Evolutionary conservation across 2,329 filamentous ascomycete genomes (phyloP), one percentile per base, ranked within the genome.

Genomic region (Fusarium coicis): DNA sequence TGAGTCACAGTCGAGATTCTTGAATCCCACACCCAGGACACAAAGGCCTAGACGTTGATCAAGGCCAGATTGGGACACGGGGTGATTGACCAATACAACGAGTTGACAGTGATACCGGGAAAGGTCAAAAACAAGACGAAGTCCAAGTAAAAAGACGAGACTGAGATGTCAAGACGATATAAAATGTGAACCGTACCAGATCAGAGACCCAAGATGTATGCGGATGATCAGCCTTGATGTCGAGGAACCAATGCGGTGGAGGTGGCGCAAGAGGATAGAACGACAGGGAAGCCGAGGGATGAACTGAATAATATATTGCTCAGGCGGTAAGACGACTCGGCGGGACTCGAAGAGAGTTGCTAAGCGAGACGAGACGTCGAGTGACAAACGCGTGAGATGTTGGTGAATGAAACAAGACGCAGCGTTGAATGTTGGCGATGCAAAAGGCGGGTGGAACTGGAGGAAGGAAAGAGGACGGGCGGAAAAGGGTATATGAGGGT

Each of bases 1-100:
- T 81, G 80, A 81, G 78, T 81, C 80, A 81, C 80, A 79, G 74
- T 68, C 74, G 61, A 71, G 62, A 74, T 77, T 78, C 70, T 73
- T 75, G 76, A 77, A 71, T 74, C 73, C 68, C 77, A 75, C 74
- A 71, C 74, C 69, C 63, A 75, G 63, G 54, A 70, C 60, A 64
- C 57, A 74, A 65, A 67, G 66, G 66, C 53, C 68, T 67, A 69
- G 76, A 75, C 46, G 69, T 70, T 68, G 75, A 75, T 66, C 69
- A 65, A 75, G 64, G 62, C 70, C 68, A 62, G 63, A 70, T 65
- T 59, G 43, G 59, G 74, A 56, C 40, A 71, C 65, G 39, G 50
- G 68, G 58, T 70, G 65, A 70, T 74, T 76, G 72, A 62, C 72
- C 70, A 75, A 73, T 77, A 54, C 56, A 46, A 54, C 43, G 16